Evolutionary conservation across 352 stramenopile species (phyloP).

Genomic region (Halophytophthora polymorphica): DNA sequence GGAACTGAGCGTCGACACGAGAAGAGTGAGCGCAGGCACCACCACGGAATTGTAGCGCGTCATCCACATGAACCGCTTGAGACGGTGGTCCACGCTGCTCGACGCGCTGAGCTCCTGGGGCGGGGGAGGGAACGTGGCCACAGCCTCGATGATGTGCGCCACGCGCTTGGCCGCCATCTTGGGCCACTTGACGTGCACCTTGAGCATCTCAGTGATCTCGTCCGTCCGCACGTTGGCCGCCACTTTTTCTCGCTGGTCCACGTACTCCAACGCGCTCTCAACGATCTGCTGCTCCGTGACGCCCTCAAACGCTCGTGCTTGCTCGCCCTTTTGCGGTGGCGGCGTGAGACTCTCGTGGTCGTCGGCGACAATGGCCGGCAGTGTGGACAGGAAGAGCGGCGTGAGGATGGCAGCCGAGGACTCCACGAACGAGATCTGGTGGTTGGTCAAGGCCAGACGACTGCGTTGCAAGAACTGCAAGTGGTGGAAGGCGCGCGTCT

Average conservation of each 20-base stretch:
- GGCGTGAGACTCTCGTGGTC: conserved; percentile 6
- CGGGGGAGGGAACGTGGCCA: conserved; percentile 43
- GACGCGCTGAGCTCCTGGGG: conserved; percentile 1
- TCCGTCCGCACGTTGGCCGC: conserved; percentile 23
- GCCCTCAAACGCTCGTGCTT: conserved; percentile 3
- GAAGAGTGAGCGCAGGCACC: conserved; percentile 43
- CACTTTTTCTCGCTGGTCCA: conserved; percentile 24
- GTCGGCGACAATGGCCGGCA: conserved; percentile 17
- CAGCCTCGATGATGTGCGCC: conserved; percentile 57
- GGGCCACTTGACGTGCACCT: conserved; percentile 72
- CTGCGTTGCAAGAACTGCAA: conserved; percentile 52
- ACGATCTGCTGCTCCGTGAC: conserved; percentile 35
- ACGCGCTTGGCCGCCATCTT: conserved; percentile 67
- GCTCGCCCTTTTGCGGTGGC: neutral
- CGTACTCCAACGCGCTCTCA: conserved; percentile 31
- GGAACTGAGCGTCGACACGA: conserved; percentile 31
- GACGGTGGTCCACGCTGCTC: conserved; percentile 27
- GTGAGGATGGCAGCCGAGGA: conserved; percentile 46
- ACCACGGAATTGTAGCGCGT: conserved; percentile 58
- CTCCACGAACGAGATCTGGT: conserved; percentile 61
- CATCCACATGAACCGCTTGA: conserved; percentile 72
- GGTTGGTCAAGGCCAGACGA: conserved; percentile 31
- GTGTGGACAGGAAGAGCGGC: conserved; percentile 36
- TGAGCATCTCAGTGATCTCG: conserved; percentile 68
- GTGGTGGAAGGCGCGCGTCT: conserved; percentile 25